These are phyloP conservation scores for Pterulicium gracile DNA, from an alignment of 1,284 basidiomycete genomes.

Conservation along the genomic window DNA sequence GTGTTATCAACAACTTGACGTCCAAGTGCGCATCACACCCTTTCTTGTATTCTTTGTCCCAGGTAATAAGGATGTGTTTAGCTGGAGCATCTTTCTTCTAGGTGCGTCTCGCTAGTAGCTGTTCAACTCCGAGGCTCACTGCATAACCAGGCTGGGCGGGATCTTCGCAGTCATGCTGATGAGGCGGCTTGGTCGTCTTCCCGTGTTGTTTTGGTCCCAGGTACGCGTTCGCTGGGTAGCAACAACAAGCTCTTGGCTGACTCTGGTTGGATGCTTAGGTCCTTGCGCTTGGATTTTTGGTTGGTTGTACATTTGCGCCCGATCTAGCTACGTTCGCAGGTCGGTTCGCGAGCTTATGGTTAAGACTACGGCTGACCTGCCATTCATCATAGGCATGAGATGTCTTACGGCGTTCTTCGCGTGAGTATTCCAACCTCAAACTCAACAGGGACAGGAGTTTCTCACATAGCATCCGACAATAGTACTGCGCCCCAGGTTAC, in stretches of 20 bases:
- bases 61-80: constrained; percentile 22
- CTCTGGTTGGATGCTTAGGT: constrained; percentile 20
- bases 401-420: constrained; percentile 63
- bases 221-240: constrained; percentile 15
- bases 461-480: constrained; percentile 4
- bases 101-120: too few species aligned
- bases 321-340: constrained; percentile 42
- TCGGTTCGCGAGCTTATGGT: constrained; percentile 11
- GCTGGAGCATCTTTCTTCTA: neutral
- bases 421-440: constrained; percentile 21
- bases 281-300: constrained; percentile 35
- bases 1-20: constrained; percentile 52
- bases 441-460: neutral
- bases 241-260: too few species aligned
- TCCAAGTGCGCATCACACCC: constrained; percentile 33
- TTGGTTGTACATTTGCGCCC: constrained; percentile 44
- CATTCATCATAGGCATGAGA: constrained; percentile 40
- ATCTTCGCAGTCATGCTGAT: constrained; percentile 49
- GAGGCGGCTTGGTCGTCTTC: constrained; percentile 46
- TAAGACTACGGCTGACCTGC: constrained; percentile 4
- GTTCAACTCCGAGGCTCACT: too few species aligned
- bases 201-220: constrained; percentile 55
- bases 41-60: constrained; percentile 35
- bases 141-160: constrained; percentile 42
- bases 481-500: constrained; percentile 63